Base-by-base conservation (phyloP, 106 monocot genomes). In the Allium fistulosum region DNA sequence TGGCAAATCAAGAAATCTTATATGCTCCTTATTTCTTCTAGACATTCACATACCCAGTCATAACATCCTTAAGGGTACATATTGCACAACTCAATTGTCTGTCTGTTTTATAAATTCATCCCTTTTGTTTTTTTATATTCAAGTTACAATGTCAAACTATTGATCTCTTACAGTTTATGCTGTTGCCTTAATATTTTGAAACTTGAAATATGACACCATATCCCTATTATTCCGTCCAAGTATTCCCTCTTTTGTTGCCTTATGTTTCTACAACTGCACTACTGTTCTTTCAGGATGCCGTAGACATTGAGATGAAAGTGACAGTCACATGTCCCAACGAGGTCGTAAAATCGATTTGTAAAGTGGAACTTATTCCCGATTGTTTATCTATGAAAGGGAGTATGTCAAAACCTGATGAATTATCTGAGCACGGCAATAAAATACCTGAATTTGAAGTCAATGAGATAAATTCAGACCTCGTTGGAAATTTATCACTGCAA, bases 391-490 rank as follows among this genome's bases (percentile, higher is more conserved):
- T 65, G 7, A 76, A 80, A 61, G 77, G 74, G 69, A 52, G 37
- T 60, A 62, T 45, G 61, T 73, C 66, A 17, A 58, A 14, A 13
- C 28, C 67, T 59, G 57, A 78, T 69, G 65, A 61, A 18, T 15
- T 46, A 67, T 8, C 68, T 28, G 28, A 68, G 11, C 56, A 57
- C 69, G 53, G 14, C 53, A 59, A 66, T 8, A 70, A 60, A 57
- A 74, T 87, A 37, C 84, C 82, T 48, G 53, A 69, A 61, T 87
- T 89, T 78, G 96, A 97, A 74, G 62, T 86, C 57, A 76, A 62
- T 56, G 80, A 82, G 75, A 67, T 65, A 60, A 65, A 10, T 79
- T 72, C 69, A 62, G 86, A 74, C 26, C 58, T 78, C 59, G 80
- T 88, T 63, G 63, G 53, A 48, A 48, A 55, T 62, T 13, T 53